Evolutionary conservation across 2,329 filamentous ascomycete species (phyloP).

Genomic region (Stemphylium beticola): DNA sequence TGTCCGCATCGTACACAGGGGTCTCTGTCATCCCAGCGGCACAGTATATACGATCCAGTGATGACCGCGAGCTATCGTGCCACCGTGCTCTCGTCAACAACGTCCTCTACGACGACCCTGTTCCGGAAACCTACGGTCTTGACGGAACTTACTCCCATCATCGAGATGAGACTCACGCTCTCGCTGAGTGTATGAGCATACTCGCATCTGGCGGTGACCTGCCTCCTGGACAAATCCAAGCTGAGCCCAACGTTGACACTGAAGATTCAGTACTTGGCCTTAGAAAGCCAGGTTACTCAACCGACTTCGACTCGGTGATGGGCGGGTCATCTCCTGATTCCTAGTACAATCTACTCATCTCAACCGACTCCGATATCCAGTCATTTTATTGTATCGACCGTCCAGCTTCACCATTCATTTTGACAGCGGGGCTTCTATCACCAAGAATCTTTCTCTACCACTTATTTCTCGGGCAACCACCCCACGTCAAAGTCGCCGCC

Average conservation of each 20-base stretch:
- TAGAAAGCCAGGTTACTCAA: neutral
- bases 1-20: conserved; percentile 3
- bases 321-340: too few species aligned
- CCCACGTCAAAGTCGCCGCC: too few species aligned
- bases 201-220: conserved; percentile 12
- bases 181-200: conserved; percentile 11
- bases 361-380: too few species aligned
- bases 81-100: conserved; percentile 10
- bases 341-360: too few species aligned
- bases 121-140: conserved; percentile 21
- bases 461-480: too few species aligned
- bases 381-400: too few species aligned
- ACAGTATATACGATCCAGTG: conserved; percentile 15
- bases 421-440: too few species aligned
- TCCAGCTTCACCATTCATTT: too few species aligned
- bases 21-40: conserved; percentile 24
- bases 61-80: neutral
- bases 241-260: neutral
- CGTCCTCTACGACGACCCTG: conserved; percentile 12
- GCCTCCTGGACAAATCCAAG: neutral
- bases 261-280: neutral
- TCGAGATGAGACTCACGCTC: neutral
- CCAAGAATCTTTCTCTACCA: too few species aligned
- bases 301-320: neutral
- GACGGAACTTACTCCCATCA: conserved; percentile 12